Conservation (phyloP, 139 green algal genomes). For the Tetraselmis chui region DNA sequence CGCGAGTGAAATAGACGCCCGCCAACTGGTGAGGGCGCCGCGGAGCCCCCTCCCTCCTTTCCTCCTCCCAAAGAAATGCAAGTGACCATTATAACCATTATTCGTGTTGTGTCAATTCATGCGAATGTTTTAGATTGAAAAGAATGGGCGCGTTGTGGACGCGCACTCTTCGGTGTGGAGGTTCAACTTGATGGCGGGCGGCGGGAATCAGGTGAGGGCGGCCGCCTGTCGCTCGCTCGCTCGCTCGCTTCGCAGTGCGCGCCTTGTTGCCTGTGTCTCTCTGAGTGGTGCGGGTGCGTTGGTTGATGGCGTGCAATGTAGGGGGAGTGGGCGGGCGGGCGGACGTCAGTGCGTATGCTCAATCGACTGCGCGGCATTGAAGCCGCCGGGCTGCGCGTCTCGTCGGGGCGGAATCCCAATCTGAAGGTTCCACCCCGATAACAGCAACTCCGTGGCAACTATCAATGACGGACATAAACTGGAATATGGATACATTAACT, state of each 20-base stretch:
- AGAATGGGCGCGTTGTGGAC: slow-evolving; percentile 1
- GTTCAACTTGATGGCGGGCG: slow-evolving; percentile 9
- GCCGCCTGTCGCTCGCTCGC: neutral
- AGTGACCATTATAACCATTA: too few relatives aligned
- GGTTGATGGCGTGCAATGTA: neutral
- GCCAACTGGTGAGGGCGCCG: too few relatives aligned
- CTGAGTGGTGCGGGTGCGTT: neutral
- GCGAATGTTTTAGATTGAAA: neutral
- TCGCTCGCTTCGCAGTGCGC: neutral
- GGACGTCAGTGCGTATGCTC: neutral
- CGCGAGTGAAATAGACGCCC: too few relatives aligned
- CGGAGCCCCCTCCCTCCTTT: too few relatives aligned
- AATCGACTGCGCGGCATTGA: slow-evolving; percentile 7
- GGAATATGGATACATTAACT: too few relatives aligned
- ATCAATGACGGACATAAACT: too few relatives aligned
- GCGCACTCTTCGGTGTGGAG: slow-evolving; percentile 11
- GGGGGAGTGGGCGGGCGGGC: neutral
- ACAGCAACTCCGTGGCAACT: too few relatives aligned
- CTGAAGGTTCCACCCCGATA: too few relatives aligned
- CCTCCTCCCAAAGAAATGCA: too few relatives aligned
- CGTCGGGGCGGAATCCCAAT: neutral
- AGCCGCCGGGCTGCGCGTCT: neutral
- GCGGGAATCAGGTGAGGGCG: neutral
- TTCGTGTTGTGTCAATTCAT: too few relatives aligned
- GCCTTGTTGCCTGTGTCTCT: neutral